phyloP scores from a whole-genome alignment of 768 basidiomycete genomes.

The Nidularia sp. region DNA sequence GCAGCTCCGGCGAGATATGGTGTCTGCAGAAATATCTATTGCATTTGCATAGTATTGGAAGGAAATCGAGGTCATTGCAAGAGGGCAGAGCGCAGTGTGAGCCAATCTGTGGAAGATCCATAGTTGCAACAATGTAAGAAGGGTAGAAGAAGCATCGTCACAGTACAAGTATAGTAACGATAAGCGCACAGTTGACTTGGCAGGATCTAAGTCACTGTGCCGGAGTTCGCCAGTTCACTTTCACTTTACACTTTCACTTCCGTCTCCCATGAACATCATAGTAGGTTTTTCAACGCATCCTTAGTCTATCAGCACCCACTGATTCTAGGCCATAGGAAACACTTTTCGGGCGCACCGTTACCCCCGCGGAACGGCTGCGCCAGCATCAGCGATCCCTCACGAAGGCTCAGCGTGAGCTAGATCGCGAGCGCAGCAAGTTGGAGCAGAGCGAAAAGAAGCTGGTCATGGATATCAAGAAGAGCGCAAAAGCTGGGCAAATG shows the following conservation, averaged over 20 bases:
- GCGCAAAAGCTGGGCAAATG: conserved; percentile 92
- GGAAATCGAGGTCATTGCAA: background rate
- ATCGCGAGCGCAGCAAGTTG: conserved; percentile 90
- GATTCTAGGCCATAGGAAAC: conserved; percentile 61
- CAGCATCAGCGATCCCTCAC: conserved; percentile 95
- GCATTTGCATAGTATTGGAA: background rate
- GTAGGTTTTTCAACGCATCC: conserved; percentile 32
- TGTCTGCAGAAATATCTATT: background rate
- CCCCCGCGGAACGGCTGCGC: conserved; percentile 93
- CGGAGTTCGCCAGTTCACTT: too few relatives aligned
- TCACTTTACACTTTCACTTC: background rate
- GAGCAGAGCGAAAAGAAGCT: conserved; percentile 98
- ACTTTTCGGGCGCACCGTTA: conserved; percentile 90
- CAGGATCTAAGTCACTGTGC: too few relatives aligned
- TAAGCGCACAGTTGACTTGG: too few relatives aligned
- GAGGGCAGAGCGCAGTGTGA: background rate
- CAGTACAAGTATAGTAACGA: background rate
- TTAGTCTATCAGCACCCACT: background rate
- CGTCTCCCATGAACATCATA: conserved; percentile 70
- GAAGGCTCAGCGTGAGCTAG: conserved; percentile 97
- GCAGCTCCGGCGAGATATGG: background rate
- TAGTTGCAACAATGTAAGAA: background rate
- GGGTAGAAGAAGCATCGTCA: background rate
- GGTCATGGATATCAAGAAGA: conserved; percentile 92
- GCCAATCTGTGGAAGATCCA: background rate